Evolutionary conservation across 2,329 filamentous ascomycete species (phyloP).

Genomic region (Aspergillus sp.): DNA sequence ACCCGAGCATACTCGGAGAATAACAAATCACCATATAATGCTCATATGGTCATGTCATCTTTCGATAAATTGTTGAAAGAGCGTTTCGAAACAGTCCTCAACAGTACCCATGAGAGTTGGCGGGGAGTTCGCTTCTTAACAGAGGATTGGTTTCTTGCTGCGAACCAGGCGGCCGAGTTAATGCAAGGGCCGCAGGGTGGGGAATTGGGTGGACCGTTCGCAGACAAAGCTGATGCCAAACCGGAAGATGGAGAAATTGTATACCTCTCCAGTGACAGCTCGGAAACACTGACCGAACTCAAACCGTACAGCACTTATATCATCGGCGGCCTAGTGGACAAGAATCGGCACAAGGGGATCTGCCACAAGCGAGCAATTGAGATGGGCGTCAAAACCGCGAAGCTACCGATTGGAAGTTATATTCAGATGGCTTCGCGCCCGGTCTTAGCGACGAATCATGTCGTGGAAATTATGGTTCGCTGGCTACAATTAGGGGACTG

Average conservation of each 20-base stretch:
- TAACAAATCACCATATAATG: constrained; percentile 63
- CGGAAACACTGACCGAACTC: constrained; percentile 75
- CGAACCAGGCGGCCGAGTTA: constrained; percentile 62
- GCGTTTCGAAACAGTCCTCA: constrained; percentile 75
- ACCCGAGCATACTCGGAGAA: constrained; percentile 91
- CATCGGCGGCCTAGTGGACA: constrained; percentile 91
- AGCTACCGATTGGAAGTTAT: constrained; percentile 91
- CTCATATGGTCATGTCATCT: constrained; percentile 73
- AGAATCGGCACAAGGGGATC: constrained; percentile 92
- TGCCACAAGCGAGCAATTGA: constrained; percentile 81
- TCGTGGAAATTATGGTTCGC: constrained; percentile 91
- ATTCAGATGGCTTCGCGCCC: constrained; percentile 85
- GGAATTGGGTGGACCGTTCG: constrained; percentile 59
- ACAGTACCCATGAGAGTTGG: constrained; percentile 73
- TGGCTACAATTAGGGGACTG: constrained; percentile 92
- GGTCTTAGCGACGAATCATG: constrained; percentile 91
- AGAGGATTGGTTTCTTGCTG: constrained; percentile 71
- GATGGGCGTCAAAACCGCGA: constrained; percentile 79
- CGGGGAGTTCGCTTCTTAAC: constrained; percentile 72
- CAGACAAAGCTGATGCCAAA: constrained; percentile 37
- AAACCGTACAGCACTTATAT: constrained; percentile 90
- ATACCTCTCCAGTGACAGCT: constrained; percentile 91
- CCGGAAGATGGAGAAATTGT: constrained; percentile 62
- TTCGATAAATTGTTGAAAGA: constrained; percentile 73
- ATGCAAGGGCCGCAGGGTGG: constrained; percentile 64